Base-by-base conservation (phyloP, 139 green algal genomes). In the Penium margaritaceum region DNA sequence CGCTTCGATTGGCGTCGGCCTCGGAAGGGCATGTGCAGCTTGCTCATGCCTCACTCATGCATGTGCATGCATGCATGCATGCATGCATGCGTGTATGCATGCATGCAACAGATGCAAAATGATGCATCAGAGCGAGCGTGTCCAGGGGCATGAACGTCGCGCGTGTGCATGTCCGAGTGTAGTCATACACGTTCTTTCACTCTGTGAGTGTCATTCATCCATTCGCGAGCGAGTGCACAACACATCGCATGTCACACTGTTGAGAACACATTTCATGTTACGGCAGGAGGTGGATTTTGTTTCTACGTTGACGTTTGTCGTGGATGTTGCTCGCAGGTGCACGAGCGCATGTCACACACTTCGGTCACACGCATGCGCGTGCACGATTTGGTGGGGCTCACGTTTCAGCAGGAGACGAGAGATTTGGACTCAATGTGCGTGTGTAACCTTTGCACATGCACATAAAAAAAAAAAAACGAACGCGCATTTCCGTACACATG, bases 1-100 rank as follows among this genome's bases (percentile, higher is more conserved):
- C 54, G 98, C 94, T 3, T 85, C 75, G 1, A 82, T 90, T 27
- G 91, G 85, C 14, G 34, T 92, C 7, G 54, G 53, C 7, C 86
- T 94, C 2, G 89, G 89, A 0, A 78, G 81, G 67, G 74, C 79
- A 30, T n/a, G 67, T 37, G 9, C 21, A 9, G 51, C 15, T 58
- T 9, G 0, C 21, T 58, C 1, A 4, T 58, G 46, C 46, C 5
- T 32, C 21, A 1, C 21, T 19, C 1, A 54, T 15, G 1, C 21
- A 19, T 54, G 2, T 19, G 21, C 43, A 54, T 7, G 41, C 41
- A 51, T 21, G 41, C 41, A 51, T 51, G 9, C 7, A 12, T 51
- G 41, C 12, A 7, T 51, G 41, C 9, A 21, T 7, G 41, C 9
- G 41, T 12, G 7, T 12, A 7, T 51, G 7, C 41, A 7, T 51